Evolutionary conservation across 2,329 filamentous ascomycete species (phyloP).

Genomic region (Passalora sequoiae): DNA sequence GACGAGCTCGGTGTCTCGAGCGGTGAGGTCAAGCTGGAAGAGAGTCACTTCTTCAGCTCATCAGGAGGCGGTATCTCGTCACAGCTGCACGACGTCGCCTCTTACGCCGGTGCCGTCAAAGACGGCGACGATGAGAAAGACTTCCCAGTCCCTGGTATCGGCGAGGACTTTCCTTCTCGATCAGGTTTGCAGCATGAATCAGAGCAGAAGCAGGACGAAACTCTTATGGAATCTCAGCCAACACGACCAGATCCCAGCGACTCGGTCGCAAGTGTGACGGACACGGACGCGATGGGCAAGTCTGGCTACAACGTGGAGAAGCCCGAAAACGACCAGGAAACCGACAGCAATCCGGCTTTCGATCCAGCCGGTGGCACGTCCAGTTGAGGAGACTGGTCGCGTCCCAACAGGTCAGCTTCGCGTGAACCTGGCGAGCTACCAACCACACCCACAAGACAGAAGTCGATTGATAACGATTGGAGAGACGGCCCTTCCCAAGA

Average conservation of each 20-base stretch:
- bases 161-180: background rate
- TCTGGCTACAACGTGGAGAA: constrained; percentile 18
- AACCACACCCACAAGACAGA: constrained; percentile 7
- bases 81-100: background rate
- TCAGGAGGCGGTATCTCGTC: background rate
- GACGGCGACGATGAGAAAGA: background rate
- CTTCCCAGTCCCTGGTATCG: background rate
- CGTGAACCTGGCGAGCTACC: background rate
- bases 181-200: constrained; percentile 13
- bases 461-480: background rate
- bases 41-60: constrained; percentile 2
- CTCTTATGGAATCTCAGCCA: constrained; percentile 18
- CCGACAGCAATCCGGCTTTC: background rate
- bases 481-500: constrained; percentile 1
- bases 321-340: background rate
- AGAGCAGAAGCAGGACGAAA: constrained; percentile 22
- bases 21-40: constrained; percentile 4
- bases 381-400: constrained; percentile 7
- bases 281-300: constrained; percentile 30
- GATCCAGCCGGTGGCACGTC: background rate
- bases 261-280: constrained; percentile 11
- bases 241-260: constrained; percentile 15
- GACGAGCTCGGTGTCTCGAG: no score
- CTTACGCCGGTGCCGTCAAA: constrained; percentile 2
- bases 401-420: constrained; percentile 6